A percentile compares a stretch with the other conserved stretches of the same genome.
phyloP scores from a whole-genome alignment of 352 stramenopile genomes.

The Phytophthora crassamura region DNA sequence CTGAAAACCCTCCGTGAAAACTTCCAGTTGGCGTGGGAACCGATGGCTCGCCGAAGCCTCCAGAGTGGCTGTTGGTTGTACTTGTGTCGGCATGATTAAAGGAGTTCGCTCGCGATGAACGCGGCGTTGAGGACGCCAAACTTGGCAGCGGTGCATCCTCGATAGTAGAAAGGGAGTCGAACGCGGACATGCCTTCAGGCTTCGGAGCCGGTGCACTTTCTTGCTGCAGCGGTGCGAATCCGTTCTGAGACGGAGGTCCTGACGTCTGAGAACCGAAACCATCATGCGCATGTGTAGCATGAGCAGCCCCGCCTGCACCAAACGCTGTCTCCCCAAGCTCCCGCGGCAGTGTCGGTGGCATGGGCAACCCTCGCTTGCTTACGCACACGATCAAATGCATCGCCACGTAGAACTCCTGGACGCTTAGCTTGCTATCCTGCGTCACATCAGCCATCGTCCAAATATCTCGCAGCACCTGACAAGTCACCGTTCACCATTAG shows the following conservation, averaged over 20 bases:
- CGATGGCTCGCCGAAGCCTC: conserved; percentile 15
- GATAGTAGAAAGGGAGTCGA: conserved; percentile 51
- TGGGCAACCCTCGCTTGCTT: conserved; percentile 86
- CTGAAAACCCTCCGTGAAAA: conserved; percentile 24
- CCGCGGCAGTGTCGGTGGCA: conserved; percentile 73
- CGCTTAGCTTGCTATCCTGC: conserved; percentile 93
- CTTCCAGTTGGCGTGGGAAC: conserved; percentile 20
- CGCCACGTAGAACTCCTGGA: conserved; percentile 94
- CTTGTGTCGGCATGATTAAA: conserved; percentile 27
- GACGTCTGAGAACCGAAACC: conserved; percentile 19
- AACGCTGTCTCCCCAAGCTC: conserved; percentile 77
- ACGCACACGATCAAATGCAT: conserved; percentile 98
- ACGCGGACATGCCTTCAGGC: conserved; percentile 62
- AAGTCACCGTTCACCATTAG: conserved; percentile 4
- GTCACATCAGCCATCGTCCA: conserved; percentile 93
- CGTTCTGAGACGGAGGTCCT: conserved; percentile 28
- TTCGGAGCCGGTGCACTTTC: conserved; percentile 24
- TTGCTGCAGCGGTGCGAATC: conserved; percentile 25
- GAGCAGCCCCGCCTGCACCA: conserved; percentile 19
- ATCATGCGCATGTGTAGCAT: conserved; percentile 14
- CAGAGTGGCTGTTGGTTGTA: conserved; percentile 6
- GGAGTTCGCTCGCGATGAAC: conserved; percentile 27
- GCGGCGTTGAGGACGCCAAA: conserved; percentile 32
- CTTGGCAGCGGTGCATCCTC: conserved; percentile 43
- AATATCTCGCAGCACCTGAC: conserved; percentile 83